Evolutionary conservation across 106 monocot species (phyloP), one percentile per base, ranked within the genome.

Genomic region (Acorus gramineus): DNA sequence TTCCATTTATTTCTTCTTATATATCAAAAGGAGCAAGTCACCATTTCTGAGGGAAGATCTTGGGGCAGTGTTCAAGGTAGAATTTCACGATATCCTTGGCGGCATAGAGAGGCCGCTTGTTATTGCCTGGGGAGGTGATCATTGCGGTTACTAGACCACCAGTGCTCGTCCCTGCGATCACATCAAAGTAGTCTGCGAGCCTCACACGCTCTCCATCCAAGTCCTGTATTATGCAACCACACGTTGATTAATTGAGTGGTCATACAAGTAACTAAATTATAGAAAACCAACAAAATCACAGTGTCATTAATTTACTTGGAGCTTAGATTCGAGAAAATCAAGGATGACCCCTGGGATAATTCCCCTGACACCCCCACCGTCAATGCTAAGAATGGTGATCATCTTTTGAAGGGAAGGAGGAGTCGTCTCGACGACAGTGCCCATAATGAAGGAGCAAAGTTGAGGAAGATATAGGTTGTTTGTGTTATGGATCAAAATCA

Each of bases 111-210:
- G 46, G 61, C 4, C 61, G 43, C 28, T 28, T 28, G 28, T 28
- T 28, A 10, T 61, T 44, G 6, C 28, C 28, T 28, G 28, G 61
- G 14, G 61, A 44, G 8, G 61, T 61, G 44, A 61, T 7, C 44
- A 61, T 61, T 3, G 44, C 11, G 2, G 61, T 46, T 2, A 61
- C 46, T 6, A 61, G 44, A 47, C 61, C 61, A 2, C 61, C 61
- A 44, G 61, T 61, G 61, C 61, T 61, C 46, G 46, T 61, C 47
- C 61, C 61, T 3, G 61, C 3, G 12, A 61, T 61, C 45, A 61
- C 46, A 61, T 61, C 44, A 61, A 61, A 61, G 8, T 61, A 61
- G 45, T 61, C 61, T 61, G 61, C 61, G 12, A 61, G 9, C 61
- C 61, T 44, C 12, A 6, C 61, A 61, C 45, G 9, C 9, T 61